Evolutionary conservation across 805 yeast species (phyloP), one percentile per base, ranked within the genome.

Genomic region (Barnettozyma vustinii): DNA sequence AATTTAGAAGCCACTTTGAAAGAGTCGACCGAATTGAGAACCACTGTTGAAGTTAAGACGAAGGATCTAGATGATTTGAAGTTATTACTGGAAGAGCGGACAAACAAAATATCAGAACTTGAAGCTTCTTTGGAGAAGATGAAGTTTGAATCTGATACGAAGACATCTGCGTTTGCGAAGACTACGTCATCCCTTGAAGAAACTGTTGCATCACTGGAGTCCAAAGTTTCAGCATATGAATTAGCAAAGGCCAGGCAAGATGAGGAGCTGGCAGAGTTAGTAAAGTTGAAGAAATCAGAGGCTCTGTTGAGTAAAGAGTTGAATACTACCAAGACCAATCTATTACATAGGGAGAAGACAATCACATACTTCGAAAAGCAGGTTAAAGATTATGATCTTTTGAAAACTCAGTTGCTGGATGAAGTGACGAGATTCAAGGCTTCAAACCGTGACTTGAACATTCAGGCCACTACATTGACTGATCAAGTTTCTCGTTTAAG

Each of bases 321-420:
- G 9, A 12, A 45, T 0, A 45, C 52, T 8, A 21, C 48, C 4
- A 52, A 51, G 42, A 26, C 45, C 12, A 56, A 56, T 10, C 27
- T 69, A 7, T 27, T 35, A 2, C 71, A 67, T 45, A 65, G 68
- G 51, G 74, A 70, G 30, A 70, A 70, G 48, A 68, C 72, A 1
- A 64, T 70, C 12, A 54, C 48, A 4, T 69, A 69, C 50, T 55
- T 71, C 37, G 75, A 70, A 48, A 68, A 71, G 43, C 74, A 71
- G 52, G 66, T 71, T 5, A 70, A 68, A 51, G 73, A 69, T 16
- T 68, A 63, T 51, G 62, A 53, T 57, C 56, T 37, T 47, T 50
- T 51, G 52, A 66, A 63, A 41, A 48, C 56, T 15, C 58, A 56
- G 40, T 33, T 59, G 9, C 41, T 54, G 21, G 62, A 59, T 20